phyloP scores from a whole-genome alignment of 345 rosid species.

The Euphorbia pulcherrima region DNA sequence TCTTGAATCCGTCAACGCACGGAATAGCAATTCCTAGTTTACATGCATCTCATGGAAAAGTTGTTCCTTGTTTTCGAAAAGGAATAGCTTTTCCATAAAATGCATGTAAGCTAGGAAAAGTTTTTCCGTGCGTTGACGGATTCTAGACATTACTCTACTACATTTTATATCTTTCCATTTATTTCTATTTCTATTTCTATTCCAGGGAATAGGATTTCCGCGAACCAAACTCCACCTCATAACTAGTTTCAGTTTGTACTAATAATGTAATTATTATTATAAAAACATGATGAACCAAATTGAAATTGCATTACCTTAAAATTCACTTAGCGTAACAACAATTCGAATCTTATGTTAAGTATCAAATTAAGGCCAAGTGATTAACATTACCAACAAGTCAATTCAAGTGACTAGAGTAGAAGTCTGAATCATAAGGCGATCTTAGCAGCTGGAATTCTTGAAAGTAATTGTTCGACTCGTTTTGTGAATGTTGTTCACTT shows the following conservation, averaged over 20 bases:
- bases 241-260: neutral
- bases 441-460: slow-evolving; percentile 43
- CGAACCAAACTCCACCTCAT: no score
- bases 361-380: neutral
- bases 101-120: no score
- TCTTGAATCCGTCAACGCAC: no score
- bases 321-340: neutral
- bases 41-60: no score
- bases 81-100: no score
- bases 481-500: slow-evolving; percentile 30
- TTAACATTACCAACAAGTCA: slow-evolving; percentile 20
- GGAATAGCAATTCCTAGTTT: no score
- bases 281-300: neutral
- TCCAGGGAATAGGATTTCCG: no score
- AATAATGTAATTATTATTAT: neutral
- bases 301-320: neutral
- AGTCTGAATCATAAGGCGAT: slow-evolving; percentile 38
- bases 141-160: no score
- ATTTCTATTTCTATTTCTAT: no score
- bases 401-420: slow-evolving; percentile 42
- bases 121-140: no score
- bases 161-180: no score
- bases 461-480: slow-evolving; percentile 31
- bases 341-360: neutral
- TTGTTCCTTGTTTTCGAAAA: no score